These are phyloP conservation scores for Botrytis fabae DNA, from an alignment of 2,329 filamentous ascomycete species.

Conservation along the genomic window DNA sequence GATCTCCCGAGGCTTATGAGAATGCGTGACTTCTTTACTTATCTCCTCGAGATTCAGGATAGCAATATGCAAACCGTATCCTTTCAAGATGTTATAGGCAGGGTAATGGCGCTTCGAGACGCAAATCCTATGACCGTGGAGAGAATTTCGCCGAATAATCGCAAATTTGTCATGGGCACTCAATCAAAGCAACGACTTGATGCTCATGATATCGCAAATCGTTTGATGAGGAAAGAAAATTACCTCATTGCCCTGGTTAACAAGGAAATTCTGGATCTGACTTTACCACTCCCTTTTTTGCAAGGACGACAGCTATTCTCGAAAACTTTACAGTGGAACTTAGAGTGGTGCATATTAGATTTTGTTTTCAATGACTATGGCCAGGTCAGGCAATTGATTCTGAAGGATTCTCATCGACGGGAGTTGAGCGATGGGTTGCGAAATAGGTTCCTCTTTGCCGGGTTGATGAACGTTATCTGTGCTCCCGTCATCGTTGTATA, in stretches of 20 bases:
- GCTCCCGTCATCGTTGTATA: conserved; percentile 87
- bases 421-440: conserved; percentile 76
- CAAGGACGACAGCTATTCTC: conserved; percentile 81
- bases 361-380: conserved; percentile 90
- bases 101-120: conserved; percentile 69
- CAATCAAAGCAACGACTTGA: conserved; percentile 94
- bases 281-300: conserved; percentile 81
- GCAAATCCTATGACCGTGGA: conserved; percentile 66
- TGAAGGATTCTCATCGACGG: conserved; percentile 79
- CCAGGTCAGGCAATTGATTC: conserved; percentile 81
- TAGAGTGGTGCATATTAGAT: conserved; percentile 87
- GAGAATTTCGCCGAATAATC: conserved; percentile 57
- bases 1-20: conserved; percentile 60
- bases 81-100: conserved; percentile 70
- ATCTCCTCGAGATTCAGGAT: conserved; percentile 68
- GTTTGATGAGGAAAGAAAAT: conserved; percentile 94
- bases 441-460: conserved; percentile 77
- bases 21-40: conserved; percentile 68
- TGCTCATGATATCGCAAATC: conserved; percentile 94
- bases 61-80: conserved; percentile 72
- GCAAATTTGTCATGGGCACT: conserved; percentile 60
- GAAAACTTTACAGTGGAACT: conserved; percentile 85
- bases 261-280: conserved; percentile 89
- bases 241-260: conserved; percentile 97
- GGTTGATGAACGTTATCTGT: conserved; percentile 80